Conservation (phyloP, 2,329 filamentous ascomycete species). For the Pseudocercospora cruenta region DNA sequence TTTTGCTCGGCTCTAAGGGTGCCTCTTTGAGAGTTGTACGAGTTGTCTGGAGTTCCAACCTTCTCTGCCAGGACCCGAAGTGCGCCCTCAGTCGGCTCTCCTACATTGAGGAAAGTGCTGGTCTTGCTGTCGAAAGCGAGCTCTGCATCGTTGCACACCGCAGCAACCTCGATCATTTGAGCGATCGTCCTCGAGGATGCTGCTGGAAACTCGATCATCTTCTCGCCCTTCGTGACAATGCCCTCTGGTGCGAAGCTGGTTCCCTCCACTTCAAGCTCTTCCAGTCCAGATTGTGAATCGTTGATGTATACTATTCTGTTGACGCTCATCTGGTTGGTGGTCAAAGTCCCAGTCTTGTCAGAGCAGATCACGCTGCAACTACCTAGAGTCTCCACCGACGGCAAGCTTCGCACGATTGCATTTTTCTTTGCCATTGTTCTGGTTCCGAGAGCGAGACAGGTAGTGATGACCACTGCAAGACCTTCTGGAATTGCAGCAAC, state of each 20-base stretch:
- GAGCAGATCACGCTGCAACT: slow-evolving; percentile 99
- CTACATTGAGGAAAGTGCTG: slow-evolving; percentile 76
- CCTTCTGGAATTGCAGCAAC: slow-evolving; percentile 98
- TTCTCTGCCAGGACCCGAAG: slow-evolving; percentile 91
- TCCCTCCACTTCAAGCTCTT: slow-evolving; percentile 87
- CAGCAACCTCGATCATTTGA: slow-evolving; percentile 72
- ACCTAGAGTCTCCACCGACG: slow-evolving; percentile 94
- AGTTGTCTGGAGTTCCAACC: slow-evolving; percentile 77
- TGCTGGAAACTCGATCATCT: slow-evolving; percentile 68
- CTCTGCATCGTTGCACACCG: slow-evolving; percentile 86
- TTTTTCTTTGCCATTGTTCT: slow-evolving; percentile 99
- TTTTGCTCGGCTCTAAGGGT: slow-evolving; percentile 59
- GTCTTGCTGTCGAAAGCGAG: slow-evolving; percentile 80
- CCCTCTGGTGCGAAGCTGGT: slow-evolving; percentile 90
- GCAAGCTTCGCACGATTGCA: slow-evolving; percentile 91
- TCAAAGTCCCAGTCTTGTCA: slow-evolving; percentile 97
- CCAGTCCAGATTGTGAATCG: slow-evolving; percentile 71
- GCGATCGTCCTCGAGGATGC: slow-evolving; percentile 74
- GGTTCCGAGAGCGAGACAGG: slow-evolving; percentile 91
- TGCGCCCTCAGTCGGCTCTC: slow-evolving; percentile 94
- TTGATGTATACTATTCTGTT: slow-evolving; percentile 86
- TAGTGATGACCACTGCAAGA: slow-evolving; percentile 97
- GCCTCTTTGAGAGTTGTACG: slow-evolving; percentile 57
- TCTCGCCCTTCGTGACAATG: slow-evolving; percentile 67
- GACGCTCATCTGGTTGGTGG: slow-evolving; percentile 99